Base-by-base conservation (phyloP, 1,139 yeast genomes). In the Saccharomyces hybrid region DNA sequence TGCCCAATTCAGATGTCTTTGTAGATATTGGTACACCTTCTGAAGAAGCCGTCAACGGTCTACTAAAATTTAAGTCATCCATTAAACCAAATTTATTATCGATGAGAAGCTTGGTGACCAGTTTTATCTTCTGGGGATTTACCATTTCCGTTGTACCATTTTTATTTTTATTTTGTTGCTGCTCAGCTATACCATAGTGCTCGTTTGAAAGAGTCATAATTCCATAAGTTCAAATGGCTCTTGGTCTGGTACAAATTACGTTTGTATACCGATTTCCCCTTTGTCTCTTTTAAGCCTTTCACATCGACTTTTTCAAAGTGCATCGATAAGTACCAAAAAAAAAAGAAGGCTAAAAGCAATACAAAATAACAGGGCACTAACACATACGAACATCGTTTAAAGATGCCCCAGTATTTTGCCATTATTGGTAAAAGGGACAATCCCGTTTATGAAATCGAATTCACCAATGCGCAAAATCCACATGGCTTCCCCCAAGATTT, bases 391-490 rank as follows among this genome's bases (percentile, higher is more conserved):
- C 32, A 26, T 47, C 31, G 26, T 44, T 16, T 19, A 19, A 23
- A 7, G 27, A 82, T 82, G 82, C 86, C 96, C 34, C 89, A 86
- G 73, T 90, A 90, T 71, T 82, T 95, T 65, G 87, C 95, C 14
- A 86, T 93, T 52, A 81, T 93, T 47, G 98, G 98, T 23, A 86
- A 95, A 1, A 79, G 81, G 49, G 99, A 93, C 68, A 81, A 81
- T 58, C 97, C 97, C 0, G 69, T 95, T 3, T 93, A 90, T 65
- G 97, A 90, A 67, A 78, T 90, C 9, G 97, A 90, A 66, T 86
- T 93, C 57, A 57, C 67, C 2, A 59, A 57, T 31, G 59, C 56
- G 13, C 56, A 56, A 38, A 44, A 56, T 38, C 60, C 55, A 26
- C 55, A 58, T 13, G 60, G 78, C 67, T 87, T 91, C 63, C 78